phyloP scores from a whole-genome alignment of 2,329 filamentous ascomycete genomes.

The Pyricularia pennisetigena region DNA sequence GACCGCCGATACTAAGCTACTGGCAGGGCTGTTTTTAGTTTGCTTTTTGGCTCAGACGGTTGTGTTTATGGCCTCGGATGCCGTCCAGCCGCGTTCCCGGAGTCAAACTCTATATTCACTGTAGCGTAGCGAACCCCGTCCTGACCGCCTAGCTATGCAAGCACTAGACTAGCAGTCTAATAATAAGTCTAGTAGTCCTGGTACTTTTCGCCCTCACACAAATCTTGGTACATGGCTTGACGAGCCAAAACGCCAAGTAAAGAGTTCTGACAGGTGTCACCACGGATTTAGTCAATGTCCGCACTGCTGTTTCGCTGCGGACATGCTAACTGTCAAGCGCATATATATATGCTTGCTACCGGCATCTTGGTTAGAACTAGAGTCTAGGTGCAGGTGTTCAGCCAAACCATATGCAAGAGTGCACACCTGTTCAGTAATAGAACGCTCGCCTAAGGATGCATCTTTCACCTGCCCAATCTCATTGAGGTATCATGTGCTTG shows the following conservation, averaged over 20 bases:
- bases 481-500: background rate
- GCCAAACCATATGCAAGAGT: background rate
- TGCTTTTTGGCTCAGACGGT: background rate
- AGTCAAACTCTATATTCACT: background rate
- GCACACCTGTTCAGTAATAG: background rate
- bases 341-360: background rate
- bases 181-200: too few species aligned
- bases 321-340: background rate
- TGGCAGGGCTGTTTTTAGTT: background rate
- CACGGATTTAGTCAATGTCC: background rate
- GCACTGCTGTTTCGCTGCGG: background rate
- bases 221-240: background rate
- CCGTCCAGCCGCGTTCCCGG: background rate
- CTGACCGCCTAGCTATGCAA: background rate
- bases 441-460: background rate
- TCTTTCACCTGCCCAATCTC: background rate
- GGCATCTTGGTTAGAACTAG: background rate
- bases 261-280: background rate
- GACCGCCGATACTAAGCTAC: background rate
- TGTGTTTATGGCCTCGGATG: background rate
- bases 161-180: background rate
- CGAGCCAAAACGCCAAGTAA: too few species aligned
- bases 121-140: background rate
- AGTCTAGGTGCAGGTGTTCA: background rate
- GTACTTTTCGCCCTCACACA: background rate